A percentile compares a stretch with the other conserved stretches of the same genome.
phyloP scores from a whole-genome alignment of 2,329 filamentous ascomycete genomes.

The Zasmidium cellare region DNA sequence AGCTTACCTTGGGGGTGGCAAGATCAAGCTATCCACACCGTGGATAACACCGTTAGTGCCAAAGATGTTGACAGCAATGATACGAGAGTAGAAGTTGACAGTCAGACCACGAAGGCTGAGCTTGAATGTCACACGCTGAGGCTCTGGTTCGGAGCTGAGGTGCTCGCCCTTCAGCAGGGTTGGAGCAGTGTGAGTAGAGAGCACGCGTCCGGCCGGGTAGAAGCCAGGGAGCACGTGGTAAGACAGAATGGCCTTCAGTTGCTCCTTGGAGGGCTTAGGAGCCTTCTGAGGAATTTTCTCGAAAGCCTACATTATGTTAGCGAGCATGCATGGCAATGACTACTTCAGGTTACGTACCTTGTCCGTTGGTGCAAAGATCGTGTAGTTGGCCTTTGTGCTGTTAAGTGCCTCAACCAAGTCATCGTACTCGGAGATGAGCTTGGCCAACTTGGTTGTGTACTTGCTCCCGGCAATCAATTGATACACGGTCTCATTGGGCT shows the following conservation, averaged over 20 bases:
- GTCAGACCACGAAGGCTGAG: constrained; percentile 63
- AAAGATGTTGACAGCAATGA: constrained; percentile 69
- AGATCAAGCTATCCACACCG: constrained; percentile 70
- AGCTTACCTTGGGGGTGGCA: constrained; percentile 61
- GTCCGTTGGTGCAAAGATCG: constrained; percentile 78
- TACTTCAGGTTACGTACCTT: constrained; percentile 26
- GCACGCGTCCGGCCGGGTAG: constrained; percentile 66
- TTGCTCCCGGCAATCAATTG: constrained; percentile 74
- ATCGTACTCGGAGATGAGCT: constrained; percentile 71
- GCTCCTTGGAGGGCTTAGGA: constrained; percentile 66
- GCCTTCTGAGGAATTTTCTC: constrained; percentile 59
- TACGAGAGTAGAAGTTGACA: constrained; percentile 74
- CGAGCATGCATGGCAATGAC: not conserved
- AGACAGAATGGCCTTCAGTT: constrained; percentile 65
- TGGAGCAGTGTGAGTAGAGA: constrained; percentile 72
- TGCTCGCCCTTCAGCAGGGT: constrained; percentile 61
- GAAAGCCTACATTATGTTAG: constrained; percentile 57
- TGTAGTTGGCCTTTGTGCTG: constrained; percentile 71
- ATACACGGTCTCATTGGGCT: constrained; percentile 72
- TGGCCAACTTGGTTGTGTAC: constrained; percentile 73
- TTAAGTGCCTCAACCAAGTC: constrained; percentile 74
- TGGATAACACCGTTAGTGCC: constrained; percentile 82
- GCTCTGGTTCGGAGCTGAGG: constrained; percentile 60
- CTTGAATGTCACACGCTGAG: constrained; percentile 71
- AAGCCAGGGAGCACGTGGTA: constrained; percentile 74